phyloP scores from a whole-genome alignment of 2,329 filamentous ascomycete species.

The Clarireedia monteithiana region DNA sequence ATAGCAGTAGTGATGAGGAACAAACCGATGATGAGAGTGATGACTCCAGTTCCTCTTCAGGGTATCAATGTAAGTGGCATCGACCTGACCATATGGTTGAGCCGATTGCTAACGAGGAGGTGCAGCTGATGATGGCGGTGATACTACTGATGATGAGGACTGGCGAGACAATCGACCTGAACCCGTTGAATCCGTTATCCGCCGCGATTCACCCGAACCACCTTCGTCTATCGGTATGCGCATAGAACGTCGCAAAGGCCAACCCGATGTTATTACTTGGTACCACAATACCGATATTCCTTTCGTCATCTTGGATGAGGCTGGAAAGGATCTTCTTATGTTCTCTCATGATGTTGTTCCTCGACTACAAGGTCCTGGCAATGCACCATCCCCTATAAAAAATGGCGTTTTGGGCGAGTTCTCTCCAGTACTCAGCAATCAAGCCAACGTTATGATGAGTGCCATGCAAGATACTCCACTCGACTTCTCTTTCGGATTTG shows the following conservation, averaged over 20 bases:
- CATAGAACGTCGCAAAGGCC: constrained; percentile 12
- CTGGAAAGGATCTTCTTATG: constrained; percentile 34
- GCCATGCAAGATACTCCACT: constrained; percentile 34
- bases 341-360: constrained; percentile 31
- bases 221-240: constrained; percentile 8
- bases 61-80: constrained; percentile 6
- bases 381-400: background rate
- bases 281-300: constrained; percentile 29
- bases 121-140: constrained; percentile 36
- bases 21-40: background rate
- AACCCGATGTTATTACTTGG: constrained; percentile 29
- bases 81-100: background rate
- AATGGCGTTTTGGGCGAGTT: constrained; percentile 9
- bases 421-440: constrained; percentile 54
- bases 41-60: constrained; percentile 2
- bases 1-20: background rate
- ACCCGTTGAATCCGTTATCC: background rate
- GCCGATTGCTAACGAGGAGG: background rate
- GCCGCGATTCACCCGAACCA: background rate
- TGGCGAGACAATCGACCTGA: constrained; percentile 6
- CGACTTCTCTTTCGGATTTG: constrained; percentile 25
- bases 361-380: constrained; percentile 10
- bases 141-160: constrained; percentile 7
- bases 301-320: constrained; percentile 34
- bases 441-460: constrained; percentile 71